phyloP scores from a whole-genome alignment of 164 flowering plant species.

The Santalum album region DNA sequence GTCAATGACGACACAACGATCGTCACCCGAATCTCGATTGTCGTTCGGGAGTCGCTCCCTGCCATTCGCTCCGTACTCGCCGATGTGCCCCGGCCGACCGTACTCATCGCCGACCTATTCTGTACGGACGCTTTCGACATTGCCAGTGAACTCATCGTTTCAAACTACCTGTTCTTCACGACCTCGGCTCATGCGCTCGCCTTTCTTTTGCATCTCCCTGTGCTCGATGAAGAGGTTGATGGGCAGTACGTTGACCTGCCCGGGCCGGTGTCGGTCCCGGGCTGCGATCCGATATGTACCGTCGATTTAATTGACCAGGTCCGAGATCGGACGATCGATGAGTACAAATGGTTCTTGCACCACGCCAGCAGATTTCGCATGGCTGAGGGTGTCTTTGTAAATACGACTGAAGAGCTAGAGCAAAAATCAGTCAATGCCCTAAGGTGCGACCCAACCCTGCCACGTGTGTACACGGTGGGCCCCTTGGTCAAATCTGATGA shows the following conservation, averaged over 20 bases:
- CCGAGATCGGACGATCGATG: slow-evolving; percentile 10
- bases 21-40: background rate
- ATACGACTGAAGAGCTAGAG: slow-evolving; percentile 41
- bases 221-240: slow-evolving; percentile 11
- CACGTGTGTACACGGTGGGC: slow-evolving; percentile 31
- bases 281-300: slow-evolving; percentile 27
- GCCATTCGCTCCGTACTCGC: slow-evolving; percentile 8
- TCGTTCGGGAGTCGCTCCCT: slow-evolving; percentile 15
- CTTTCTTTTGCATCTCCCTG: slow-evolving; percentile 13
- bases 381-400: slow-evolving; percentile 34
- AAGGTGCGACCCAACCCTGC: slow-evolving; percentile 7
- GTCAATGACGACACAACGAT: slow-evolving; percentile 1
- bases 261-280: slow-evolving; percentile 25
- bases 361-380: slow-evolving; percentile 8
- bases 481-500: slow-evolving; percentile 18
- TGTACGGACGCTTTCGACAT: slow-evolving; percentile 20
- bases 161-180: slow-evolving; percentile 21
- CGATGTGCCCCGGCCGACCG: slow-evolving; percentile 9
- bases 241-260: slow-evolving; percentile 17
- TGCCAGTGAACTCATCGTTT: slow-evolving; percentile 26
- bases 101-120: slow-evolving; percentile 33
- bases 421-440: slow-evolving; percentile 15
- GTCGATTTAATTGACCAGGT: slow-evolving; percentile 22
- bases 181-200: slow-evolving; percentile 26
- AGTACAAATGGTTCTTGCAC: slow-evolving; percentile 12